phyloP scores from a whole-genome alignment of 2,329 filamentous ascomycete species.

The Talaromyces sp. region DNA sequence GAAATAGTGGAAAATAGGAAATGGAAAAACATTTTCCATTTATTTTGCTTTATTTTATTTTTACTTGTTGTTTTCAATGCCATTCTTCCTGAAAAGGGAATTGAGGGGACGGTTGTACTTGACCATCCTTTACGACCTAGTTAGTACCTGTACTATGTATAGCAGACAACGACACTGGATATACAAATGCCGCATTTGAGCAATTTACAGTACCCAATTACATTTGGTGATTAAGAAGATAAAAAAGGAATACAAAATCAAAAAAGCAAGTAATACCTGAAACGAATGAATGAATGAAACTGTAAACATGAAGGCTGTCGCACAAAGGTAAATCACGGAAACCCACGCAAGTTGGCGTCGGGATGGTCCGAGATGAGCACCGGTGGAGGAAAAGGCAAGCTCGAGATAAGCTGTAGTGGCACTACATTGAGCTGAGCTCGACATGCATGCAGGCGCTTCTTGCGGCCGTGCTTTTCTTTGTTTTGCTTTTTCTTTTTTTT shows the following conservation, averaged over 20 bases:
- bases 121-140: no score
- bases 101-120: no score
- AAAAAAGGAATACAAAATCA: background rate
- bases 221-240: no score
- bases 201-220: no score
- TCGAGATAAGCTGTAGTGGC: constrained; percentile 1
- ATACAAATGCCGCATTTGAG: background rate
- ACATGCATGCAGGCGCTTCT: constrained; percentile 1
- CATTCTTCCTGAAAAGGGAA: no score
- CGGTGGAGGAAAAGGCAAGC: background rate
- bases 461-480: background rate
- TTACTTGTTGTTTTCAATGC: no score
- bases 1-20: background rate
- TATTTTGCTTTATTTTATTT: no score
- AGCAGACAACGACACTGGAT: background rate
- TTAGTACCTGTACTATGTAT: no score
- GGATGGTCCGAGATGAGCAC: constrained; percentile 2
- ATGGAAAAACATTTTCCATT: no score
- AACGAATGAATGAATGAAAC: background rate
- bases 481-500: background rate
- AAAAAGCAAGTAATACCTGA: background rate
- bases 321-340: background rate
- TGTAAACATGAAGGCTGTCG: background rate
- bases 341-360: background rate
- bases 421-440: constrained; percentile 2